Evolutionary conservation across 2,329 filamentous ascomycete species (phyloP), one percentile per base, ranked within the genome.

Genomic region (Arthroderma uncinatum): DNA sequence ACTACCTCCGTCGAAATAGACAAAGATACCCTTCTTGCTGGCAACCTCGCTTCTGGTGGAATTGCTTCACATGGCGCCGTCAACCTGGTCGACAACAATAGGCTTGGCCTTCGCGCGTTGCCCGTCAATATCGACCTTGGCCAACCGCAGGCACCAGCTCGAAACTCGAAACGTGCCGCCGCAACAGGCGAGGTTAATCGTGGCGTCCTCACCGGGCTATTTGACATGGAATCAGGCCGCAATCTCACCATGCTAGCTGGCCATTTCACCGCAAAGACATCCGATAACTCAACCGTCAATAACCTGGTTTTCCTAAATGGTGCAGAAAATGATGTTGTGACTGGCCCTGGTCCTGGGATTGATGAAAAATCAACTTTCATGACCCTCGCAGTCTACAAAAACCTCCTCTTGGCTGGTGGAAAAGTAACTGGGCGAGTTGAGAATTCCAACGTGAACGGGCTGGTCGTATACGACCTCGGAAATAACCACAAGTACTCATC

Each of bases 241-340:
- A 96, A 96, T 70, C 78, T 94, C 57, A 97, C 93, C 0, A 81
- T 97, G 39, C 78, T 97, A 28, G 93, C 85, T 53, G 93, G 93
- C 1, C 89, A 90, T 65, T 98, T 98, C 68, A 81, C 81, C 6
- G 84, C 88, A 0, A 82, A 77, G 30, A 81, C 81, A 12, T 79
- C 79, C 6, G 81, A 91, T 63, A 87, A 84, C 21, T 83, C 85
- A 2, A 78, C 79, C 4, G 78, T 96, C 59, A 78, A 89, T 62
- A 97, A 96, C 65, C 75, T 98, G 14, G 77, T 86, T 37, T 81
- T 98, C 62, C 82, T 97, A 60, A 87, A 96, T 69, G 85, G 85
- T 44, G 81, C 82, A n/a, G 77, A 87, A 59, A 77, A 77, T 23
- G 76, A 86, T 63, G 75, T 76, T 2, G 77, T 94, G 14, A 84